Percentiles rank a stretch among this genome's conserved stretches.
Conservation (phyloP, 2,329 filamentous ascomycete species). For the Fonsecaea pedrosoi region DNA sequence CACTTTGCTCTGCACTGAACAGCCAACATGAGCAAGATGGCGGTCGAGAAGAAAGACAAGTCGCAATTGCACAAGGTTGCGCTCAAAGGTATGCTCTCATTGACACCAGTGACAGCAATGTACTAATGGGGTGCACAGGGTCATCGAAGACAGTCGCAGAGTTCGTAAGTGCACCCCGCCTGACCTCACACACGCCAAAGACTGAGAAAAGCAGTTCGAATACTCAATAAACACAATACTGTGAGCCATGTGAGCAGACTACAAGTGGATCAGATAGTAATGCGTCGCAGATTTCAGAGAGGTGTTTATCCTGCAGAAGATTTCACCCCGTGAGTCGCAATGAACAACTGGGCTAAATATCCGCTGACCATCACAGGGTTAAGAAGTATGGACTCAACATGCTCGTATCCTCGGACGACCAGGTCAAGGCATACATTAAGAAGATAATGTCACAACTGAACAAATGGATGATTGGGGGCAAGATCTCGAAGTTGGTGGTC, state of each 20-base stretch:
- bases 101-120: conserved; percentile 3
- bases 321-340: conserved; percentile 76
- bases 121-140: conserved; percentile 50
- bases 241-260: conserved; percentile 56
- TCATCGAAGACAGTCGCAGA: conserved; percentile 89
- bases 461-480: conserved; percentile 96
- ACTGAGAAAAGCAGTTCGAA: conserved; percentile 68
- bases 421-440: conserved; percentile 98
- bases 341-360: background rate
- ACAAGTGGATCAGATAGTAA: conserved; percentile 15
- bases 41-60: conserved; percentile 63
- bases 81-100: conserved; percentile 56
- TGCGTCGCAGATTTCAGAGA: conserved; percentile 73
- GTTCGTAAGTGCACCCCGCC: conserved; percentile 70
- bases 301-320: conserved; percentile 90
- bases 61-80: conserved; percentile 95
- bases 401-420: conserved; percentile 95
- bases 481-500: conserved; percentile 95
- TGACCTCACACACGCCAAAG: conserved; percentile 17
- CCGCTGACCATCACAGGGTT: conserved; percentile 59
- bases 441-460: conserved; percentile 98
- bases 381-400: conserved; percentile 99
- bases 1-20: conserved; percentile 7
- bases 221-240: conserved; percentile 98
- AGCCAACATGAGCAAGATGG: conserved; percentile 37